A percentile compares a stretch with the other conserved stretches of the same genome.
Evolutionary conservation across 441 rosid species (phyloP).

Genomic region (Breynia disticha): DNA sequence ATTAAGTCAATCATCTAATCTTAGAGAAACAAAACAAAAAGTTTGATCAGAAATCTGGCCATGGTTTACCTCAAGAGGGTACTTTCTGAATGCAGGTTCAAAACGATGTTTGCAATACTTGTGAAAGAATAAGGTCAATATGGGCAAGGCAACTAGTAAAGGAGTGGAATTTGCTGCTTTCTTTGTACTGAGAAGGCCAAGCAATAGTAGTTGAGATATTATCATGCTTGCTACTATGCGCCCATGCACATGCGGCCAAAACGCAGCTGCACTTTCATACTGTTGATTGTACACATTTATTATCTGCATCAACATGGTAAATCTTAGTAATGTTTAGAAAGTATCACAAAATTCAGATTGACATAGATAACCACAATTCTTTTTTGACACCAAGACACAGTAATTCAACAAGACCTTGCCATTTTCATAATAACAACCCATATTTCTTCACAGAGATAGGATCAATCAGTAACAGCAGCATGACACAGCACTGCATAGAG

Average conservation of each 20-base stretch:
- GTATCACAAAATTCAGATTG: not conserved
- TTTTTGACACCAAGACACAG: no score
- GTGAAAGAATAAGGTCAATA: slow-evolving; percentile 75
- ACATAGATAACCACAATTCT: no score
- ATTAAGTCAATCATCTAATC: no score
- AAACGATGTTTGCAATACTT: slow-evolving; percentile 85
- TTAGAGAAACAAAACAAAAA: not conserved
- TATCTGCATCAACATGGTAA: slow-evolving; percentile 37
- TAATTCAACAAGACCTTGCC: no score
- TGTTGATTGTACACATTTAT: slow-evolving; percentile 82
- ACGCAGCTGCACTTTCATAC: slow-evolving; percentile 94
- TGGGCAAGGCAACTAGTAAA: slow-evolving; percentile 64
- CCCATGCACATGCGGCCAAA: slow-evolving; percentile 96
- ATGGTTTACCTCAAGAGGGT: slow-evolving; percentile 69
- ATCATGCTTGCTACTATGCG: slow-evolving; percentile 74
- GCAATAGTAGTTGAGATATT: slow-evolving; percentile 75
- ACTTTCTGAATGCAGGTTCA: slow-evolving; percentile 79
- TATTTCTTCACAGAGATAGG: no score
- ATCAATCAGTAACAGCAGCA: no score
- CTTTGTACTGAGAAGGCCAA: slow-evolving; percentile 90
- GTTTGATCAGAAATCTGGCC: not conserved
- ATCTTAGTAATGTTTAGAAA: not conserved
- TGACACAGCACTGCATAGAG: no score
- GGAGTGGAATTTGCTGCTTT: slow-evolving; percentile 88
- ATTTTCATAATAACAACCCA: no score